phyloP scores from a whole-genome alignment of 345 rosid species.

The Populus nigra region DNA sequence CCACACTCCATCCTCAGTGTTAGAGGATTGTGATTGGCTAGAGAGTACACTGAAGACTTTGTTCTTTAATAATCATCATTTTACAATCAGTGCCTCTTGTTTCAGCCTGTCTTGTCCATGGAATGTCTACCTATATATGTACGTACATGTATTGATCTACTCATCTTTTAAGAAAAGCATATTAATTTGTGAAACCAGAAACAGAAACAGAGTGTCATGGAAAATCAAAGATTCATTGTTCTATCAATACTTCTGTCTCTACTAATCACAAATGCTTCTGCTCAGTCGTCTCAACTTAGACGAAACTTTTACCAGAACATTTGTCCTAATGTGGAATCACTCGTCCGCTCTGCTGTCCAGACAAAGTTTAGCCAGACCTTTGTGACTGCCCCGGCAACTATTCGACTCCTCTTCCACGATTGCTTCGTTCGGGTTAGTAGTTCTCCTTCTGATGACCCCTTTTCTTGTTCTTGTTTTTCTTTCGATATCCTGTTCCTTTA shows the following conservation, averaged over 20 bases:
- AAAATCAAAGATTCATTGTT: slow-evolving; percentile 3
- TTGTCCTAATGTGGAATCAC: slow-evolving; percentile 58
- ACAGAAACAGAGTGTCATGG: slow-evolving; percentile 9
- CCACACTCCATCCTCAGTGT: background rate
- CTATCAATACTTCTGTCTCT: slow-evolving; percentile 12
- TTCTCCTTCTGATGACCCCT: background rate
- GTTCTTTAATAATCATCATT: background rate
- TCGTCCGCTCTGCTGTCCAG: slow-evolving; percentile 52
- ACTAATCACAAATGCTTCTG: slow-evolving; percentile 22
- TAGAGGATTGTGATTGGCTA: background rate
- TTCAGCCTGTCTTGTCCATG: too few species aligned
- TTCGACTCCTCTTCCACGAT: slow-evolving; percentile 64
- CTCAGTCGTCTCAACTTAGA: slow-evolving; percentile 28
- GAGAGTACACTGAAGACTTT: background rate
- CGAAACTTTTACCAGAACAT: slow-evolving; percentile 37
- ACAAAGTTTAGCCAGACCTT: slow-evolving; percentile 58
- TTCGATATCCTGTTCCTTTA: background rate
- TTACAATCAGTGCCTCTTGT: too few species aligned
- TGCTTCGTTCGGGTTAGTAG: slow-evolving; percentile 55
- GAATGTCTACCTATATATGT: too few species aligned
- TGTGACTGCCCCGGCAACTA: slow-evolving; percentile 56
- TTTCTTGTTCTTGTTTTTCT: background rate
- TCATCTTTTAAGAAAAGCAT: too few species aligned
- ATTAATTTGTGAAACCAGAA: too few species aligned
- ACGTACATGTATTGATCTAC: too few species aligned